phyloP scores from a whole-genome alignment of 1,284 basidiomycete species.

The Microbotryomycetes sp. region DNA sequence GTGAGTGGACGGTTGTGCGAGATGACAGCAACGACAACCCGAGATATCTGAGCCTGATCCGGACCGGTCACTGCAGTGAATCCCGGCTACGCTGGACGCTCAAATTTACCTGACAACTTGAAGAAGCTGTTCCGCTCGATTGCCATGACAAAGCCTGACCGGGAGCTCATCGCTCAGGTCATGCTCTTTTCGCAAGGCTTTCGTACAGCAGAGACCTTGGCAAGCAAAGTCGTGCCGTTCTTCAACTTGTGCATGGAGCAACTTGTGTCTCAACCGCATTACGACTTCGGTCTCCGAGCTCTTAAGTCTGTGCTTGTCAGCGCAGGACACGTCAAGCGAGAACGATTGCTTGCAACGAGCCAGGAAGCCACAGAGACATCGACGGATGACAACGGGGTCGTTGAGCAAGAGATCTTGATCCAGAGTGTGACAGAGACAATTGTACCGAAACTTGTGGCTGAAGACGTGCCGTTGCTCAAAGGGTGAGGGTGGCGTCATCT shows the following conservation, averaged over 20 bases:
- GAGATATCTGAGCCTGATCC: neutral
- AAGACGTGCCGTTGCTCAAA: conserved; percentile 89
- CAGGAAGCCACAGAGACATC: conserved; percentile 44
- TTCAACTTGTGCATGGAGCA: conserved; percentile 98
- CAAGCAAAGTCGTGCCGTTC: conserved; percentile 97
- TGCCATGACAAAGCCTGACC: conserved; percentile 98
- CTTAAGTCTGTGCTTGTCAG: conserved; percentile 94
- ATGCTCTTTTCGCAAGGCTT: conserved; percentile 99
- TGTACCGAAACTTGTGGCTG: conserved; percentile 94
- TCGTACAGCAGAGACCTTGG: conserved; percentile 89
- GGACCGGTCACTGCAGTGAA: conserved; percentile 63
- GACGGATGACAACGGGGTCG: conserved; percentile 54
- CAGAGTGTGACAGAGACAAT: conserved; percentile 99
- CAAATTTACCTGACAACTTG: conserved; percentile 91
- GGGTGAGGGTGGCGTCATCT: conserved; percentile 51
- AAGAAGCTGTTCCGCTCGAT: conserved; percentile 91
- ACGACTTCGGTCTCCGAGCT: conserved; percentile 97
- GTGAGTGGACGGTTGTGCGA: conserved; percentile 1
- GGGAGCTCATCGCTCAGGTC: conserved; percentile 97
- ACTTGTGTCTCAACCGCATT: conserved; percentile 93
- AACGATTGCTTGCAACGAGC: conserved; percentile 55
- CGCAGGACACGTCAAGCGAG: conserved; percentile 95
- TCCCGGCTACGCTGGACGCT: conserved; percentile 89
- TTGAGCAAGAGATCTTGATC: conserved; percentile 94
- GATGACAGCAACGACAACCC: neutral